phyloP scores from a whole-genome alignment of 192 early-diverging fungal genomes.

The Gaertneriomyces semiglobifer region DNA sequence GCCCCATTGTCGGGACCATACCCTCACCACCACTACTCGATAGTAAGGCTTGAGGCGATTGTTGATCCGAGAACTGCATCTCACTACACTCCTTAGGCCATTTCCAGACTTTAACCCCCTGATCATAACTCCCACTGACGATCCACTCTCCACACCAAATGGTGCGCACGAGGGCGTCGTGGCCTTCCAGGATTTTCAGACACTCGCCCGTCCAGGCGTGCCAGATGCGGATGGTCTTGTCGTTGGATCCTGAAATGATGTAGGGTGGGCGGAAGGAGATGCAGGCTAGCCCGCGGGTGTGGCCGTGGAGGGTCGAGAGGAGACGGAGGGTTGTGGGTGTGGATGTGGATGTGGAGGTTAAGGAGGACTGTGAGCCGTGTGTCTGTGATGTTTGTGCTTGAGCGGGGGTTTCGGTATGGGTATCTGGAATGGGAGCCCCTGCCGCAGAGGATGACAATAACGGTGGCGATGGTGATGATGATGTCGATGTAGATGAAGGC shows the following conservation, averaged over 20 bases:
- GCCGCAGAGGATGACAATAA: slow-evolving; percentile 28
- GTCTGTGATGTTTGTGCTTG: neutral
- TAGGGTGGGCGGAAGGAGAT: slow-evolving; percentile 38
- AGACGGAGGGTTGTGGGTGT: no score
- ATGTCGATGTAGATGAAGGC: no score
- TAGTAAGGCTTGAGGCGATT: no score
- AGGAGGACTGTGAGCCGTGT: neutral
- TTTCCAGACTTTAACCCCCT: slow-evolving; percentile 95
- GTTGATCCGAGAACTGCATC: no score
- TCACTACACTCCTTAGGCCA: slow-evolving; percentile 62
- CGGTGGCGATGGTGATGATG: no score
- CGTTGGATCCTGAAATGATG: slow-evolving; percentile 47
- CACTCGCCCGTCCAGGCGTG: slow-evolving; percentile 39
- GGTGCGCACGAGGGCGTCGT: slow-evolving; percentile 87
- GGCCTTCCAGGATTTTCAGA: slow-evolving; percentile 53
- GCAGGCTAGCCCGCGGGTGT: slow-evolving; percentile 45
- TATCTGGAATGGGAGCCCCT: slow-evolving; percentile 38
- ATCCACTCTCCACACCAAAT: slow-evolving; percentile 76
- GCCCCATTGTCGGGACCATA: no score
- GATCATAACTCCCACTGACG: slow-evolving; percentile 91
- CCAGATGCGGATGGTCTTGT: slow-evolving; percentile 47
- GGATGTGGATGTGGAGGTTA: no score
- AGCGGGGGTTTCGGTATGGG: no score
- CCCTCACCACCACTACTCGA: no score
- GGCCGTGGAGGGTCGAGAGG: slow-evolving; percentile 27